A percentile compares a stretch with the other conserved stretches of the same genome.
Conservation (phyloP, 495 filamentous ascomycete species). For the Podospora pseudopauciseta region DNA sequence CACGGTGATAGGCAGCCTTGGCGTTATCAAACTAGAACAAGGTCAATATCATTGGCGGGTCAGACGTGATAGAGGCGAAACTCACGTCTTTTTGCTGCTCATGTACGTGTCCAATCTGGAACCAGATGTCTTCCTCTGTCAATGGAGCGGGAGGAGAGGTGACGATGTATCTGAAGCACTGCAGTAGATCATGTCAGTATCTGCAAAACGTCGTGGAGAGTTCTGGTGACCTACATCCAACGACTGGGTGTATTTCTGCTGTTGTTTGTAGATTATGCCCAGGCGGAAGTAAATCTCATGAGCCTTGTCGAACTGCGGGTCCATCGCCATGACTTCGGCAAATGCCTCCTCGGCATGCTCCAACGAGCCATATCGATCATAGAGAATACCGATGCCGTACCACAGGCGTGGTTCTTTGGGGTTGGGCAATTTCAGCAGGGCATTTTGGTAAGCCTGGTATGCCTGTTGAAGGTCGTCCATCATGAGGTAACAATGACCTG, state of each 20-base stretch:
- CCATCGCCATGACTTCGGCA: slow-evolving; percentile 98
- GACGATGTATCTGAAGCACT: slow-evolving; percentile 99
- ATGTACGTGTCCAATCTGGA: slow-evolving; percentile 98
- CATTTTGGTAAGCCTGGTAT: slow-evolving; percentile 96
- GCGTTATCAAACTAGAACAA: slow-evolving; percentile 77
- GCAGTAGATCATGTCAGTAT: not conserved
- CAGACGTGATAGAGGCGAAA: slow-evolving; percentile 12
- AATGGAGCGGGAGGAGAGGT: slow-evolving; percentile 86
- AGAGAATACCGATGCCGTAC: slow-evolving; percentile 98
- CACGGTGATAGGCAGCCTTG: slow-evolving; percentile 85
- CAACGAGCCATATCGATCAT: slow-evolving; percentile 93
- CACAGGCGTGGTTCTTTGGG: slow-evolving; percentile 98
- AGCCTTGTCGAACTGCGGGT: slow-evolving; percentile 96
- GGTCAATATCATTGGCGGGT: slow-evolving; percentile 24
- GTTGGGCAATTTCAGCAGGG: slow-evolving; percentile 87
- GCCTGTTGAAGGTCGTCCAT: slow-evolving; percentile 98
- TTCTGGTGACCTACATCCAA: slow-evolving; percentile 65
- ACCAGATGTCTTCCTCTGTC: slow-evolving; percentile 99
- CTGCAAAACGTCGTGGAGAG: not conserved
- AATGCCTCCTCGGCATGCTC: slow-evolving; percentile 99
- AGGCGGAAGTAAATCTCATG: slow-evolving; percentile 99
- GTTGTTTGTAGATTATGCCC: slow-evolving; percentile 99
- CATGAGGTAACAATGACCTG: slow-evolving; percentile 96
- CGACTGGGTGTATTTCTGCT: slow-evolving; percentile 88
- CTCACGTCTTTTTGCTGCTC: slow-evolving; percentile 98